Percentiles rank a stretch among this genome's conserved stretches.
These are phyloP conservation scores for Zasmidium angulare DNA, from an alignment of 2,329 filamentous ascomycete species.

Conservation along the genomic window DNA sequence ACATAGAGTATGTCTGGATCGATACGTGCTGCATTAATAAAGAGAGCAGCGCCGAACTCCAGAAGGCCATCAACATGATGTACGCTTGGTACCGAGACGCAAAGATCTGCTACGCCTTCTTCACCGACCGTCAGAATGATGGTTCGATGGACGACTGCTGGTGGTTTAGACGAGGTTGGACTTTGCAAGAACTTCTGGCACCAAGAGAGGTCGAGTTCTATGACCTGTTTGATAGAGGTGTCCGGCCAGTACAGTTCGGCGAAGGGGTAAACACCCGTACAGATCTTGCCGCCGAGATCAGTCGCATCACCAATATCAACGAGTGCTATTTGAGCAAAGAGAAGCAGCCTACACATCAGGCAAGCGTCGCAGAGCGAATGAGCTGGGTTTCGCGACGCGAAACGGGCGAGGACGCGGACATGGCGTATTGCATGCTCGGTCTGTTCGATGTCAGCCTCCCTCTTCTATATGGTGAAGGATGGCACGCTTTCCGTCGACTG, in stretches of 20 bases:
- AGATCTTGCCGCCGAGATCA: background rate
- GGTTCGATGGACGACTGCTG: background rate
- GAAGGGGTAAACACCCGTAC: background rate
- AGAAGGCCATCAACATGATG: conserved; percentile 22
- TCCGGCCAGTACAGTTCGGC: background rate
- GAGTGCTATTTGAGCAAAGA: background rate
- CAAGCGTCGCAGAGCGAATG: conserved; percentile 17
- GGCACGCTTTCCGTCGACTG: conserved; percentile 6
- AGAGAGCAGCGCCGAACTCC: conserved; percentile 15
- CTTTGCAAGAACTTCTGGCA: background rate
- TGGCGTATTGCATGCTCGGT: conserved; percentile 31
- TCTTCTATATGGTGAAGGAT: conserved; percentile 34
- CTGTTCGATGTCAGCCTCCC: conserved; percentile 32
- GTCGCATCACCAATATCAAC: background rate
- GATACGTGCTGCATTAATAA: conserved; percentile 24
- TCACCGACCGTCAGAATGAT: conserved; percentile 4
- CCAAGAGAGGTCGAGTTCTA: background rate
- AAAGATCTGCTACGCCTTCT: conserved; percentile 16
- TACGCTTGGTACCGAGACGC: conserved; percentile 20
- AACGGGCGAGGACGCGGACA: conserved; percentile 29
- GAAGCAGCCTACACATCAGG: background rate
- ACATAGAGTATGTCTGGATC: conserved; percentile 13
- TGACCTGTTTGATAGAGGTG: background rate
- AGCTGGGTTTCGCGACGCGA: conserved; percentile 16
- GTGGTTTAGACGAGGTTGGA: conserved; percentile 4